phyloP scores from a whole-genome alignment of 2,329 filamentous ascomycete species.

The Sclerotinia spermophila region DNA sequence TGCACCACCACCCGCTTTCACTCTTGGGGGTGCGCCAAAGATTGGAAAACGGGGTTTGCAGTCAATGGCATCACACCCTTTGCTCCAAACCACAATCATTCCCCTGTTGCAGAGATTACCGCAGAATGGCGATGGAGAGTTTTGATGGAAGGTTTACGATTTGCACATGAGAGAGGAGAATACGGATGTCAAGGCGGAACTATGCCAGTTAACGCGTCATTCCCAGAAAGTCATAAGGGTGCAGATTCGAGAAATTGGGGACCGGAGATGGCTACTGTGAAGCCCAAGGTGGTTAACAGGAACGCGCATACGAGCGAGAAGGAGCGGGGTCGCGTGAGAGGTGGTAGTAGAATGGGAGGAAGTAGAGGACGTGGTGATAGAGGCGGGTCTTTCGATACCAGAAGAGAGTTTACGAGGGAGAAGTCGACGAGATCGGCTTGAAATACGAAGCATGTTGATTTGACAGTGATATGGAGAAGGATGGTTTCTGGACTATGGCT shows the following conservation, averaged over 20 bases:
- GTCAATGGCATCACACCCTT: background rate
- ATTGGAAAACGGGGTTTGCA: conserved; percentile 5
- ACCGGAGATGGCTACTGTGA: background rate
- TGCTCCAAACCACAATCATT: background rate
- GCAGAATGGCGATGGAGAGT: conserved; percentile 10
- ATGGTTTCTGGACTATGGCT: background rate
- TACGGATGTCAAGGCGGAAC: background rate
- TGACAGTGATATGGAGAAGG: background rate
- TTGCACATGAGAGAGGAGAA: background rate
- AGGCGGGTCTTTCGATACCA: background rate
- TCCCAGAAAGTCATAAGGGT: background rate
- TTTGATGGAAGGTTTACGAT: conserved; percentile 3
- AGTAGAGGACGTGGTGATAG: background rate
- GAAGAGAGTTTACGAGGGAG: background rate
- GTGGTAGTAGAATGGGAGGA: background rate
- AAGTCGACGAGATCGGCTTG: background rate
- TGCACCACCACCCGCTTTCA: background rate
- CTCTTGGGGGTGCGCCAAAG: conserved; percentile 4
- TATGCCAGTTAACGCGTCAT: background rate
- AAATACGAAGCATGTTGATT: background rate
- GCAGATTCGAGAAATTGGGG: background rate
- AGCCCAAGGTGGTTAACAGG: background rate
- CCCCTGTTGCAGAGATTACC: background rate
- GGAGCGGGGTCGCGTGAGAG: background rate
- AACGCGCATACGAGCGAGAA: background rate